phyloP scores from a whole-genome alignment of 2,329 filamentous ascomycete species.

The Fusarium dimerum region DNA sequence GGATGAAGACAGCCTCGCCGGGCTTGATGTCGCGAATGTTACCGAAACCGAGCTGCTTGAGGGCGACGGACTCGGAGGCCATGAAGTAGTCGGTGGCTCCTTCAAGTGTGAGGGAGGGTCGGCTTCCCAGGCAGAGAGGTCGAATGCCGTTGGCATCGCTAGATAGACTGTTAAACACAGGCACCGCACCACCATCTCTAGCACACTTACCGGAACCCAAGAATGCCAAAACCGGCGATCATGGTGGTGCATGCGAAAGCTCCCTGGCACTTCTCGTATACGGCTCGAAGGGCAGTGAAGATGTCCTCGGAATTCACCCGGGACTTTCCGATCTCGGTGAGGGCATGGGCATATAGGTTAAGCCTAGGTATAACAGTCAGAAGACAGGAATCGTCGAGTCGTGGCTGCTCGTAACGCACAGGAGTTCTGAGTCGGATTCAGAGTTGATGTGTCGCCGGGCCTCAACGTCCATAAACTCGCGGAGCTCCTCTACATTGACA shows the following conservation, averaged over 20 bases:
- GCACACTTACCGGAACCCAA: slow-evolving; percentile 67
- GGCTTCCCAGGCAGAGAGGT: slow-evolving; percentile 76
- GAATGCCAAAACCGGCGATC: slow-evolving; percentile 78
- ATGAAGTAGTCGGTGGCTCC: slow-evolving; percentile 82
- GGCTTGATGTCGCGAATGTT: slow-evolving; percentile 77
- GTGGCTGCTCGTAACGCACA: slow-evolving; percentile 4
- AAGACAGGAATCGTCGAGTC: neutral
- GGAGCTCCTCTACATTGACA: slow-evolving; percentile 72
- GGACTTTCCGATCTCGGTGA: slow-evolving; percentile 78
- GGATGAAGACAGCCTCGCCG: slow-evolving; percentile 82
- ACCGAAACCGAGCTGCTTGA: slow-evolving; percentile 77
- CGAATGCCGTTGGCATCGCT: slow-evolving; percentile 66
- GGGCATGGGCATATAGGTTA: slow-evolving; percentile 83
- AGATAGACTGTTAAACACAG: slow-evolving; percentile 54
- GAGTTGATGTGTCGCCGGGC: slow-evolving; percentile 88
- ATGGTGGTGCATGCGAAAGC: slow-evolving; percentile 81
- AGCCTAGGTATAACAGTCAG: slow-evolving; percentile 64
- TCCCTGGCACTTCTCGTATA: slow-evolving; percentile 73
- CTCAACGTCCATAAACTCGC: slow-evolving; percentile 71
- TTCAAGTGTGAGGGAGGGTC: slow-evolving; percentile 63
- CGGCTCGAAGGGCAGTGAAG: slow-evolving; percentile 69
- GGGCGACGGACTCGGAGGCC: slow-evolving; percentile 83
- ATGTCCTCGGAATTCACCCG: slow-evolving; percentile 78
- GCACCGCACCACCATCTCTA: slow-evolving; percentile 61
- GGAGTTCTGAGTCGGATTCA: slow-evolving; percentile 71